Evolutionary conservation across 495 filamentous ascomycete genomes (phyloP).

Genomic region (Parachaetomium inaequale): DNA sequence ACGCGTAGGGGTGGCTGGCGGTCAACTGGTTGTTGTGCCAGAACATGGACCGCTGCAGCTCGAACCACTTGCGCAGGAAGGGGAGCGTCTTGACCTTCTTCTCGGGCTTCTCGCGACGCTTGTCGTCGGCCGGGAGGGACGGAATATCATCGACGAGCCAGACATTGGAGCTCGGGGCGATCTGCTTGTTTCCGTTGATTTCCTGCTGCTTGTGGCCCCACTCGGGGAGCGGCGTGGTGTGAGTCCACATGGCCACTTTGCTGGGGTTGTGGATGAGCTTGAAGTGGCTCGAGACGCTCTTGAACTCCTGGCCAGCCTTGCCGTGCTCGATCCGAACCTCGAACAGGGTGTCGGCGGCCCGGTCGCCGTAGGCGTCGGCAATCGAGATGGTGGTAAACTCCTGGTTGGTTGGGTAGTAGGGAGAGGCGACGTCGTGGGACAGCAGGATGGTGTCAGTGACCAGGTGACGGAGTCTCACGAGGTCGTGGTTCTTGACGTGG

Average conservation of each 20-base stretch:
- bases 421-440: conserved; percentile 98
- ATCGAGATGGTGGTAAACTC: conserved; percentile 84
- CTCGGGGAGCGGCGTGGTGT: conserved; percentile 86
- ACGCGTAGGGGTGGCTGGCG: conserved; percentile 92
- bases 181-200: conserved; percentile 99
- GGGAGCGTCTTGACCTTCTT: conserved; percentile 75
- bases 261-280: conserved; percentile 91
- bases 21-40: conserved; percentile 98
- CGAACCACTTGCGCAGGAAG: conserved; percentile 92
- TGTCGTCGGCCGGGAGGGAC: conserved; percentile 63
- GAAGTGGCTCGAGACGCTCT: conserved; percentile 84
- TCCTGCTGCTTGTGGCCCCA: conserved; percentile 97
- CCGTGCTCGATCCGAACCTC: conserved; percentile 86
- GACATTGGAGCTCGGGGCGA: conserved; percentile 82
- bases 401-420: conserved; percentile 95
- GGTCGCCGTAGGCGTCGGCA: conserved; percentile 69
- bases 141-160: conserved; percentile 93
- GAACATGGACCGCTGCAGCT: conserved; percentile 98
- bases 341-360: conserved; percentile 87
- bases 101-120: conserved; percentile 66
- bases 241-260: conserved; percentile 98
- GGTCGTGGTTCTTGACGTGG: conserved; percentile 76
- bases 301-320: conserved; percentile 79
- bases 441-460: conserved; percentile 84
- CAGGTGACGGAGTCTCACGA: conserved; percentile 83